Conservation (phyloP, 805 yeast species). For the Scheffersomyces spartinae region DNA sequence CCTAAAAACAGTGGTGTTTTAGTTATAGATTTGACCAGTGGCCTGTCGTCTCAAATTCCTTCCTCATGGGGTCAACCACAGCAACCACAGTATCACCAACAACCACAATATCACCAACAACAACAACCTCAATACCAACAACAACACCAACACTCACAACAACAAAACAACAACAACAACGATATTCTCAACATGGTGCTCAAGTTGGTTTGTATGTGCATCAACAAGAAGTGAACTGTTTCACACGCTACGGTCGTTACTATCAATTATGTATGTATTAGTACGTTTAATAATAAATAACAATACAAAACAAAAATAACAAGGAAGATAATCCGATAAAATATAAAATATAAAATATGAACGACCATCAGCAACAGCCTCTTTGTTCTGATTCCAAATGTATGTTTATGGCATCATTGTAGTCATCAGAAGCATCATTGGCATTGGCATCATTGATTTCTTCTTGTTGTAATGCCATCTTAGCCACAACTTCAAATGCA, state of each 20-base stretch:
- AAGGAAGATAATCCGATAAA: too few relatives aligned
- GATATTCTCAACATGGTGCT: slow-evolving; percentile 16
- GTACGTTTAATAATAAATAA: too few relatives aligned
- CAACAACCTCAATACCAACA: slow-evolving; percentile 11
- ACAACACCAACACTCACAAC: slow-evolving; percentile 10
- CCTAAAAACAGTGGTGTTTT: slow-evolving; percentile 72
- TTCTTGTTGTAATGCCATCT: slow-evolving; percentile 92
- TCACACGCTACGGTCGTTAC: too few relatives aligned
- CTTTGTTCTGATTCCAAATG: slow-evolving; percentile 75
- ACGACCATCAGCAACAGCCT: slow-evolving; percentile 65
- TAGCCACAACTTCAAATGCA: slow-evolving; percentile 92
- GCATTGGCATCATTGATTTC: slow-evolving; percentile 75
- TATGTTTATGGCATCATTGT: slow-evolving; percentile 91
- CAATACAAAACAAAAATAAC: too few relatives aligned
- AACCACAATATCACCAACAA: slow-evolving; percentile 11
- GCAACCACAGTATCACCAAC: slow-evolving; percentile 14
- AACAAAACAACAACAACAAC: slow-evolving; percentile 12
- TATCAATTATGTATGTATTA: too few relatives aligned
- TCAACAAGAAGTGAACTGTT: slow-evolving; percentile 8
- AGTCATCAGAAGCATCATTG: slow-evolving; percentile 58
- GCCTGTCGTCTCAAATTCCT: slow-evolving; percentile 18
- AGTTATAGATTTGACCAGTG: slow-evolving; percentile 43
- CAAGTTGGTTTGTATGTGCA: slow-evolving; percentile 22
- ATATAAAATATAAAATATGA: too few relatives aligned
- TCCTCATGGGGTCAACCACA: slow-evolving; percentile 15